Evolutionary conservation across 352 stramenopile genomes (phyloP).

Genomic region (Phytophthora aleatoria): DNA sequence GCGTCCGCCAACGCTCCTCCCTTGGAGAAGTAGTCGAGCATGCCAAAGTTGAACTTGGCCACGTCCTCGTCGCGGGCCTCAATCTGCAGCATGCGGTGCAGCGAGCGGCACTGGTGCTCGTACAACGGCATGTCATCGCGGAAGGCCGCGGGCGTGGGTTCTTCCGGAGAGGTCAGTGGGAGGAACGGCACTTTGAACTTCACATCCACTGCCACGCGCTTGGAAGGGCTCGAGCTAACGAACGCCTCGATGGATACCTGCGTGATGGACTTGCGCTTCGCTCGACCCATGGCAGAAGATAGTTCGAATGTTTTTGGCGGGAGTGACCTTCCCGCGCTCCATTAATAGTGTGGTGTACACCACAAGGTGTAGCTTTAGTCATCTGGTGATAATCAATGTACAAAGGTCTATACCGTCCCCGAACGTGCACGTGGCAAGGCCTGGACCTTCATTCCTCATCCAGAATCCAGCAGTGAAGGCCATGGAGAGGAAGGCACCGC

Average conservation of each 20-base stretch:
- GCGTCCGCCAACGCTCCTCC: conserved; percentile 77
- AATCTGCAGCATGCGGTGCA: conserved; percentile 87
- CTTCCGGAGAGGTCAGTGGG: conserved; percentile 67
- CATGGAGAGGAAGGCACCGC: conserved; percentile 39
- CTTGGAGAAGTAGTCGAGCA: conserved; percentile 73
- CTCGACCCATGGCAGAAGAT: conserved; percentile 10
- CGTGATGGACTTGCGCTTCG: conserved; percentile 33
- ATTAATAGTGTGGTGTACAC: neutral
- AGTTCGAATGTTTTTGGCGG: conserved; percentile 9
- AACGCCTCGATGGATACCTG: conserved; percentile 68
- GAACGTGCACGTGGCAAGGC: conserved; percentile 30
- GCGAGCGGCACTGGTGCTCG: conserved; percentile 79
- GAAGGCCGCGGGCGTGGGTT: conserved; percentile 65
- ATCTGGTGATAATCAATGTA: neutral
- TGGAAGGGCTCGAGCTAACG: conserved; percentile 37
- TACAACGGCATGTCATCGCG: conserved; percentile 60
- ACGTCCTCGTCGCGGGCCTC: conserved; percentile 69
- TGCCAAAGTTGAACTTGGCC: conserved; percentile 74
- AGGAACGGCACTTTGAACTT: conserved; percentile 87
- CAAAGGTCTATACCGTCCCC: conserved; percentile 5
- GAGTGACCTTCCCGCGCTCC: neutral
- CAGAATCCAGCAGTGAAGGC: conserved; percentile 14
- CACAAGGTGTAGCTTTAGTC: conserved; percentile 3
- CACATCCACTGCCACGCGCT: conserved; percentile 57
- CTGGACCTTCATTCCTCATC: conserved; percentile 7